Evolutionary conservation across 345 rosid species (phyloP), one percentile per base, ranked within the genome.

Genomic region (Trapa bicornis): DNA sequence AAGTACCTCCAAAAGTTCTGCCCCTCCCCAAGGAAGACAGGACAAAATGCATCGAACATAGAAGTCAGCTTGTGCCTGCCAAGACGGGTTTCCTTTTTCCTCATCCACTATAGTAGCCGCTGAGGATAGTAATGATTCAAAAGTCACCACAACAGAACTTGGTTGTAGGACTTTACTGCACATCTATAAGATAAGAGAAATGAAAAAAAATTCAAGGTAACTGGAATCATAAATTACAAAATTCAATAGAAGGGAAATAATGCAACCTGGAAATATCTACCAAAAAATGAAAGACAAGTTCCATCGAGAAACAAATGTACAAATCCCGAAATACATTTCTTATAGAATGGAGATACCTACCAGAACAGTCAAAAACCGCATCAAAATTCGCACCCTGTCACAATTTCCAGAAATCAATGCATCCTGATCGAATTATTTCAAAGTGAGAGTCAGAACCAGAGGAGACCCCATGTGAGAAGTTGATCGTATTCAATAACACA

Each of bases 1-100:
- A 41, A 41, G 56, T 82, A 94, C 97, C 96, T 94, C 99, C 61
- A 75, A n/a, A 15, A 94, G 89, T 76, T 94, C 99, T 45, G 93
- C 88, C 50, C 96, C 99, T 70, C 97, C 99, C 99, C 97, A 94
- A 10, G 99, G 99, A 37, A 94, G 96, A 68, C 91, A 91, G 22
- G 96, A 87, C 77, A 91, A 87, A 75, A 94, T 89, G 76, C 99
- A 89, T 70, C 81, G 77, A 47, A 91, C 93, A 65, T 91, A 91
- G 67, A 89, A 94, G 84, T 94, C 99, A 64, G 96, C 99, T 71
- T 85, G 75, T 64, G 97, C 85, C 82, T 94, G 97, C 96, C 99
- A 94, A 22, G 91, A 86, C 50, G 97, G 93, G 75, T 94, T 94
- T 71, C 96, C 99, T 82, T 91, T 91, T 79, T 94, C 99, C 79